These are phyloP conservation scores for Terfezia boudieri DNA, from an alignment of 495 filamentous ascomycete species.

Conservation along the genomic window DNA sequence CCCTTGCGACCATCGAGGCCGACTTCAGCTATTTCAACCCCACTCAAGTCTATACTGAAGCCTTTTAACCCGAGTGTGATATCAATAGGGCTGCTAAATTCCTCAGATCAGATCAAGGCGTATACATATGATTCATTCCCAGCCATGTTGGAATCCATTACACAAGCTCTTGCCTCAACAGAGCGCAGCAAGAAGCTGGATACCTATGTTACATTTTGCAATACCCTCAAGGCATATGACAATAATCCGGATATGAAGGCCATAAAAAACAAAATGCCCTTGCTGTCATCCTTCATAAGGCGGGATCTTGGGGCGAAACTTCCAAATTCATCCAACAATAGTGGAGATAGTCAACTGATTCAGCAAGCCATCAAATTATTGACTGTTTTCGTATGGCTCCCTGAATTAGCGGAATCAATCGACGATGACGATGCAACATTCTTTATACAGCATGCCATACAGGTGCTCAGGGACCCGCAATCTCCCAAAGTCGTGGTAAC, in stretches of 20 bases:
- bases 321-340: conserved; percentile 22
- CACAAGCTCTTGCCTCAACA: conserved; percentile 51
- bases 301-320: conserved; percentile 43
- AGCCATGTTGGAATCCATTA: conserved; percentile 63
- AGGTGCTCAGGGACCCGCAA: conserved; percentile 36
- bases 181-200: conserved; percentile 52
- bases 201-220: conserved; percentile 58
- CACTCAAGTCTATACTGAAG: conserved; percentile 77
- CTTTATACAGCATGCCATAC: conserved; percentile 56
- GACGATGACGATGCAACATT: conserved; percentile 57
- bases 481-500: conserved; percentile 55
- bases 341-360: conserved; percentile 37
- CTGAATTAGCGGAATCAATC: conserved; percentile 37
- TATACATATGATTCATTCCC: conserved; percentile 28
- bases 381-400: conserved; percentile 45
- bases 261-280: conserved; percentile 47
- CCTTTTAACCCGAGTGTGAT: conserved; percentile 21
- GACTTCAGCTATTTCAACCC: conserved; percentile 14
- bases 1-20: conserved; percentile 12
- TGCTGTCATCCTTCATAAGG: conserved; percentile 55
- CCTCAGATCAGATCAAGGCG: conserved; percentile 7
- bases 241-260: conserved; percentile 46
- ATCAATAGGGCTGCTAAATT: conserved; percentile 7
- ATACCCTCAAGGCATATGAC: conserved; percentile 55
- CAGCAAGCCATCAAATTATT: conserved; percentile 57